Base-by-base conservation (phyloP, 495 filamentous ascomycete genomes). In the Endocarpon pusillum region DNA sequence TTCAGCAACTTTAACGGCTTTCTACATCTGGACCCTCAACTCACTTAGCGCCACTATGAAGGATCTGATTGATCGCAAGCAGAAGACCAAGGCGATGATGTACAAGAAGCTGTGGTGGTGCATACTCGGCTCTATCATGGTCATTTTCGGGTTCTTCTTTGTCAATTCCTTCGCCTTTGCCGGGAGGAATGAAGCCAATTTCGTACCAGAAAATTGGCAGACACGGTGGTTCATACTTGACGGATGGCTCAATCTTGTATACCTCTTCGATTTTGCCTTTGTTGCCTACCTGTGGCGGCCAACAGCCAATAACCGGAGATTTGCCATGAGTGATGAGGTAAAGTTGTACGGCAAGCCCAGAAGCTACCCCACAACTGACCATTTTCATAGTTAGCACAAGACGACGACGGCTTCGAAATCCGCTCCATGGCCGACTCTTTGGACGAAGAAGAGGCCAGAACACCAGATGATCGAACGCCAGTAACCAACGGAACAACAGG, bases 101-200 rank as follows among this genome's bases (percentile, higher is more conserved):
- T 99, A 96, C 62, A 84, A 81, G 58, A 92, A 91, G 54, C 75
- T 99, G 17, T 99, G 89, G 89, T 99, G 82, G 82, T 86, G 83
- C 53, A 91, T 99, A 39, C 64, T 99, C 11, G 67, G 67, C 36
- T 85, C 78, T 44, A 93, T 99, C 51, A 59, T 94, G 35, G 81
- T 96, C 33, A 94, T 94, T 41, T 94, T 96, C 45, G 85, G 64
- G 38, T 99, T 96, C 61, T 94, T 99, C 64, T 78, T 80, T 48
- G 71, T 94, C 55, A 96, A 94, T 60, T 87, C 81, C 33, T 85
- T 94, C 55, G 78, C 74, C 19, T 94, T 97, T 47, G 86, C 83
- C 30, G 82, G 83, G 16, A 70, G 68, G 37, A 67, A 66, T 25
- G 73, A 85, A 40, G 81, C 80, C 3, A 79, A 84, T 52, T 97